phyloP scores from a whole-genome alignment of 2,329 filamentous ascomycete species.

The Tetracladium maxilliforme region DNA sequence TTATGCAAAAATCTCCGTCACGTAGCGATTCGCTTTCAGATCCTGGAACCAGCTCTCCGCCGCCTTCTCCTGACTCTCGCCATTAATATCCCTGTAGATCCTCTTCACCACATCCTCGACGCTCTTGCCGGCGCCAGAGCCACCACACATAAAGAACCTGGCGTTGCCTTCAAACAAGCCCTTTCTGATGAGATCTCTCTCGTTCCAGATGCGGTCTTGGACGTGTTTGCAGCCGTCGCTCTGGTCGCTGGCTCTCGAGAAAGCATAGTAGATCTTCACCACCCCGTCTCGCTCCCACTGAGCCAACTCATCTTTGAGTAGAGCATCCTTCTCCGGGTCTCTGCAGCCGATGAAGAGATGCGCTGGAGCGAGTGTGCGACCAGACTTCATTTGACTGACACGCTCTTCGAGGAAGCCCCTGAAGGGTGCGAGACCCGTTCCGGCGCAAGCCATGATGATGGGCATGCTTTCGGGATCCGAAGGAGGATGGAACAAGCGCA shows the following conservation, averaged over 20 bases:
- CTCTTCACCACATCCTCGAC: slow-evolving; percentile 15
- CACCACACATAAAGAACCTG: slow-evolving; percentile 38
- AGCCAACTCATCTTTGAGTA: slow-evolving; percentile 21
- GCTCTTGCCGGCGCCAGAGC: slow-evolving; percentile 8
- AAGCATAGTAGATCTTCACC: slow-evolving; percentile 34
- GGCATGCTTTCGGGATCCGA: slow-evolving; percentile 12
- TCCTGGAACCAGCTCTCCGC: slow-evolving; percentile 27
- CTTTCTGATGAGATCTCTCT: slow-evolving; percentile 26
- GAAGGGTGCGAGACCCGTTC: slow-evolving; percentile 29
- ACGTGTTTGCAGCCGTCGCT: slow-evolving; percentile 30
- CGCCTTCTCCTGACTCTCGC: slow-evolving; percentile 21
- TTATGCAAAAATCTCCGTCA: slow-evolving; percentile 25
- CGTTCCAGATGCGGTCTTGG: slow-evolving; percentile 32
- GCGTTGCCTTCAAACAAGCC: slow-evolving; percentile 29
- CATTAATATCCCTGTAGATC: slow-evolving; percentile 22
- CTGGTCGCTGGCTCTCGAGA: slow-evolving; percentile 20
- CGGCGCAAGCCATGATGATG: slow-evolving; percentile 15
- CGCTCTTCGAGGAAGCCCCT: slow-evolving; percentile 31
- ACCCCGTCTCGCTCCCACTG: slow-evolving; percentile 29
- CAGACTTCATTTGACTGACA: slow-evolving; percentile 22
- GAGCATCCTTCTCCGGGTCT: slow-evolving; percentile 20
- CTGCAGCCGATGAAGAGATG: slow-evolving; percentile 31
- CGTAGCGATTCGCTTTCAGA: slow-evolving; percentile 27
- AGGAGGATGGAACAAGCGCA: slow-evolving; percentile 12
- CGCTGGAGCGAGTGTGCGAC: slow-evolving; percentile 23